A percentile compares a stretch with the other conserved stretches of the same genome.
Conservation (phyloP, 768 basidiomycete species). For the Kondoa subrosea region DNA sequence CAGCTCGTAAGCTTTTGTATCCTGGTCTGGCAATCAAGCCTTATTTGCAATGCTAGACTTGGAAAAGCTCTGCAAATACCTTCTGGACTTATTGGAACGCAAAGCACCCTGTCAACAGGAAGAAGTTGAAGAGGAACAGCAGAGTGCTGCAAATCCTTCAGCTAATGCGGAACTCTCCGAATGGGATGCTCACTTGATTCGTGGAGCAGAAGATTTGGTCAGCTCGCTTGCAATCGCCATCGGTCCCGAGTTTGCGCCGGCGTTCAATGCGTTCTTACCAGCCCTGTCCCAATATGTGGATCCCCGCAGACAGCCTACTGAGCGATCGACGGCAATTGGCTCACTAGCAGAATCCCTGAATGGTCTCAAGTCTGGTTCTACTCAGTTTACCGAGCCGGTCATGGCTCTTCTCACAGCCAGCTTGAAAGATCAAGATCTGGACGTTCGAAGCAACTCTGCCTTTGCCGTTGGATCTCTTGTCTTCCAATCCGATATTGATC, state of each 20-base stretch:
- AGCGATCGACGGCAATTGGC: conserved; percentile 83
- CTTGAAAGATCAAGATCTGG: conserved; percentile 65
- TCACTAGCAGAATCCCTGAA: conserved; percentile 88
- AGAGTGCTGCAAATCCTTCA: conserved; percentile 44
- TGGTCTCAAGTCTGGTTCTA: conserved; percentile 64
- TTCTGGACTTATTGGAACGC: conserved; percentile 71
- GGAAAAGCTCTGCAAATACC: conserved; percentile 61
- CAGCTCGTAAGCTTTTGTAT: conserved; percentile 44
- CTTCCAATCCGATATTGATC: conserved; percentile 64
- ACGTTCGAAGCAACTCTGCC: conserved; percentile 89
- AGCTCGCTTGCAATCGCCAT: conserved; percentile 68
- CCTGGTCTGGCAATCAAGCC: not conserved
- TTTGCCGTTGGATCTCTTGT: conserved; percentile 84
- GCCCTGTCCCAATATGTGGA: conserved; percentile 83
- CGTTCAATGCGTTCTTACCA: conserved; percentile 74
- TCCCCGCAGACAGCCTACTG: conserved; percentile 68
- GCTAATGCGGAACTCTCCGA: conserved; percentile 70
- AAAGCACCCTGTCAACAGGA: conserved; percentile 94
- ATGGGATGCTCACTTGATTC: conserved; percentile 88
- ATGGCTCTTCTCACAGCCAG: conserved; percentile 70
- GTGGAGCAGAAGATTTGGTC: conserved; percentile 84
- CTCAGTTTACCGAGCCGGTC: conserved; percentile 62
- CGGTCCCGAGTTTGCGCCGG: conserved; percentile 64
- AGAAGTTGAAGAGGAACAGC: conserved; percentile 40
- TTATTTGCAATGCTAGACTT: conserved; percentile 34